Evolutionary conservation across 2,329 filamentous ascomycete species (phyloP), one percentile per base, ranked within the genome.

Genomic region (Cytospora paraplurivora): DNA sequence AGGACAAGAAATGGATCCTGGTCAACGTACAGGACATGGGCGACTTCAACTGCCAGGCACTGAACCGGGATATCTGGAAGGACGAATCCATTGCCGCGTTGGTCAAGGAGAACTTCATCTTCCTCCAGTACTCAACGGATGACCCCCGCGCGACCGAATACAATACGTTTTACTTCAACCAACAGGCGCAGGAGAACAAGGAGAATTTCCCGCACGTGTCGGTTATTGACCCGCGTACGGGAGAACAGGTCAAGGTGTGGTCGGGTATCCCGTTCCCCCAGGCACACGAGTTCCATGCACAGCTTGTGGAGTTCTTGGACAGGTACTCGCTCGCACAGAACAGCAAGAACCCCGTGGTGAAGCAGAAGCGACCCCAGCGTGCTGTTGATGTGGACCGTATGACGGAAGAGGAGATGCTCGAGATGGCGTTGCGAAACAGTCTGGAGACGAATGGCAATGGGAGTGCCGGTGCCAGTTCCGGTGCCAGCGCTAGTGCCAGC

Each of bases 41-140:
- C 41, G 88, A 97, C 71, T 99, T 99, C 75, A 91, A 95, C 75
- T 99, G 95, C 75, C 95, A 99, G 74, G 85, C 91, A 3, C 81
- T 99, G 19, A 99, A 99, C 73, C 86, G 95, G 52, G 95, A 99
- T 74, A 87, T 98, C 60, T 99, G 95, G 95, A 97, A 97, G 77
- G 90, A 97, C 69, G 76, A 85, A 19, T 84, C 88, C 2, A 87
- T 99, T 63, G 86, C 85, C 70, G 87, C 91, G n/a, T 86, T 96
- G 1, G 82, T 99, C 35, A 85, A 85, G 70, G 94, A 97, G 73
- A 93, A 96, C 77, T 99, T 99, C 74, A 85, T 99, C 69, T 99
- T 99, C 76, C 79, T 99, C 70, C 95, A 99, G 73, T 98, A 95
- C 78, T 87, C 89, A 69, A 97, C 96, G 76, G 88, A 92, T 68